Base-by-base conservation (phyloP, 1,284 basidiomycete species). In the Malassezia equina region DNA sequence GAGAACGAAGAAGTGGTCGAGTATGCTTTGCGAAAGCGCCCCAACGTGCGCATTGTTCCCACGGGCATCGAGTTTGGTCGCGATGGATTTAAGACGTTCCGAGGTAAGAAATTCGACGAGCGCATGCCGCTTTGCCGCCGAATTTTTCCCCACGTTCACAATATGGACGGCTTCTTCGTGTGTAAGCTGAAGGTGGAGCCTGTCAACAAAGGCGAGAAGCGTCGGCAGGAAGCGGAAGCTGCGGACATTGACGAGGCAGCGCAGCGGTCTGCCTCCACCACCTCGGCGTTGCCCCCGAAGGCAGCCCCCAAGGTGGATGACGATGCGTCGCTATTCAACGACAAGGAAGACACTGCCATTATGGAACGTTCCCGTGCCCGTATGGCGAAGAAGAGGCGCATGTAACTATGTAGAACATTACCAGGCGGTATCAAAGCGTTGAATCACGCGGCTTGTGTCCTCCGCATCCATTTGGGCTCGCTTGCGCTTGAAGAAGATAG, bases 1-100 rank as follows among this genome's bases (percentile, higher is more conserved):
- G 94, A 99, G 78, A 91, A 99, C 78, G 94, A 99, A 77, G 84
- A 88, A 4, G 93, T 98, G 15, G 89, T 99, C 17, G 88, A 96
- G 76, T 99, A 99, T 71, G 94, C 94, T n/a, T 80, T 99, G 52
- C 84, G 86, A 62, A 96, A 99, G 77, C 82, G 94, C 31, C 86
- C 91, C n/a, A 86, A 98, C 74, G 88, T 87, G 64, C 86, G 85
- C 76, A 84, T 99, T 40, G 90, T 98, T 46, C 86, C 90, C 46
- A 89, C 90, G 0, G 91, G 90, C 1, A 80, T 99, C 44, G 85
- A 86, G 67, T 96, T 99, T 75, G 94, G 94, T 51, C 82, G 86
- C 23, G 86, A 89, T 68, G 94, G 93, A 9, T 95, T 88, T 78
- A 88, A 85, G 45, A 81, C 80, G 53, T 96, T 86, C 79, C 84